These are phyloP conservation scores for Paxillus involutus DNA, from an alignment of 768 basidiomycete genomes.

Conservation along the genomic window DNA sequence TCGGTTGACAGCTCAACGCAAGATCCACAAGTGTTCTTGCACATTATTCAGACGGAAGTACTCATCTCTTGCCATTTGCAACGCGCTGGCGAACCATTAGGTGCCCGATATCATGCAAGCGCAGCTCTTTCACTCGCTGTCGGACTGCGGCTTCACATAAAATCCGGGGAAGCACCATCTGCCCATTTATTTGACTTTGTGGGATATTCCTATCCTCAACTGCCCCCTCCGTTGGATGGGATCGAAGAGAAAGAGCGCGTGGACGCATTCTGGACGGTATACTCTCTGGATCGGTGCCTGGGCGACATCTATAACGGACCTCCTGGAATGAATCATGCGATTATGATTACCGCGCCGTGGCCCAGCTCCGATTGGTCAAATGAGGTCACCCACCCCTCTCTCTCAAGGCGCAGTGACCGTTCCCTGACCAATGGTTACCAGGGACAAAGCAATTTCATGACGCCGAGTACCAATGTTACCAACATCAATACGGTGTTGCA, in stretches of 20 bases:
- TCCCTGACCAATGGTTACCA: constrained; percentile 20
- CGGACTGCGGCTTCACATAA: constrained; percentile 47
- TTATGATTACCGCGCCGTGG: constrained; percentile 41
- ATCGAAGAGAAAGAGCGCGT: constrained; percentile 39
- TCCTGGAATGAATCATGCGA: constrained; percentile 25
- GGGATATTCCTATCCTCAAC: constrained; percentile 1
- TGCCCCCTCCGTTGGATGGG: constrained; percentile 32
- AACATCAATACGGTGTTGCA: constrained; percentile 8
- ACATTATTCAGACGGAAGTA: constrained; percentile 60
- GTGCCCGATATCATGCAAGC: constrained; percentile 58
- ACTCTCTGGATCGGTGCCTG: constrained; percentile 35
- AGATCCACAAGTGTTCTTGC: constrained; percentile 41
- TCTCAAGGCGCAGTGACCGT: constrained; percentile 17
- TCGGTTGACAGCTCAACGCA: constrained; percentile 35
- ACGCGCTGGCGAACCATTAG: constrained; percentile 54
- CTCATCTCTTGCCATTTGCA: constrained; percentile 69
- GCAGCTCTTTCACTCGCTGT: constrained; percentile 47
- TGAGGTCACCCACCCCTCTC: constrained; percentile 13
- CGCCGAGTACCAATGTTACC: background rate
- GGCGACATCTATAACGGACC: constrained; percentile 29
- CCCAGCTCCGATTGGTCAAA: constrained; percentile 24
- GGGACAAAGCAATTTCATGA: background rate
- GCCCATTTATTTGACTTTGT: constrained; percentile 8
- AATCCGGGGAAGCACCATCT: background rate
- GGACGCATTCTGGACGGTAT: constrained; percentile 39